Evolutionary conservation across 2,329 filamentous ascomycete species (phyloP), one percentile per base, ranked within the genome.

Genomic region (Nemania serpens): DNA sequence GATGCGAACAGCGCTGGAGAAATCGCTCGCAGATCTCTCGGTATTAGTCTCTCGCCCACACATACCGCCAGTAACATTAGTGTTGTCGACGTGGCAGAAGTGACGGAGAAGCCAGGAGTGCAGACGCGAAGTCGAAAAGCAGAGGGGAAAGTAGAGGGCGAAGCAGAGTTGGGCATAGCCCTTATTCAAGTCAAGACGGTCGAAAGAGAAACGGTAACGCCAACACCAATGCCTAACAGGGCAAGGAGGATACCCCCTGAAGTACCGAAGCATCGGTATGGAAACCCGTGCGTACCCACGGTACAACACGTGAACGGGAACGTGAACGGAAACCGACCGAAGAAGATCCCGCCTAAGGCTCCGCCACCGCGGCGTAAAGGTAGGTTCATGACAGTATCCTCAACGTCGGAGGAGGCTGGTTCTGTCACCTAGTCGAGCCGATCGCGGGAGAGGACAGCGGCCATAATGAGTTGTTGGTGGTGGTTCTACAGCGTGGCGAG

Each of bases 41-140:
- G 90, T 10, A 92, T 93, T 75, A 90, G 87, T 62, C 79, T 94
- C 3, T 84, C 86, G 1, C 81, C 84, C 1, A 77, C 78, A 2
- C 85, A 90, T 53, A 84, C 83, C n/a, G 85, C 84, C 49, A 96
- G 91, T 72, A 87, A 83, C 69, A 79, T 91, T 66, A 93, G 90
- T 71, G 89, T 95, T 48, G 81, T 86, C 36, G 90, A 95, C 68
- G 86, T 96, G 43, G 91, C 92, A 6, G 85, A 86, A 11, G 89
- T 93, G 46, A 91, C 84, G 73, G 91, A 94, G 76, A 93, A 91
- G 74, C 91, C 91, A 0, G 91, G 90, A 1, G 86, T 94, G 20
- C 88, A 93, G 69, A 93, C 91, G 17, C 91, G 91, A 5, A 92
- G 91, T 72, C 83, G 88, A 48, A 86, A 79, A 59, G 65, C 66